Evolutionary conservation across 1,284 basidiomycete genomes (phyloP), one percentile per base, ranked within the genome.

Genomic region (Apiotrichum brassicae): DNA sequence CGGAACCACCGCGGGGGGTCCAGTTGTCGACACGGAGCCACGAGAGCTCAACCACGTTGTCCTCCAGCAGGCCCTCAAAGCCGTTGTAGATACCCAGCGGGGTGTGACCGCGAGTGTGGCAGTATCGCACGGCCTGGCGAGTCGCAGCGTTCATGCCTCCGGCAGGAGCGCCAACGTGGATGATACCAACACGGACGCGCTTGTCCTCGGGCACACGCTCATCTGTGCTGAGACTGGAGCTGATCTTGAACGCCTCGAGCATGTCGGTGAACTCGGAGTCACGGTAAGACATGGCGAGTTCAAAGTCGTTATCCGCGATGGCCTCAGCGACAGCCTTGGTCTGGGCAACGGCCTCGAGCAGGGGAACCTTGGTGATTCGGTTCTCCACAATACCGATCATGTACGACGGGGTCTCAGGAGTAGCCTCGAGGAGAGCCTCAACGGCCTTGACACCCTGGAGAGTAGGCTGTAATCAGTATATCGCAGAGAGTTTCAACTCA

Each of bases 91-190:
- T 83, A 0, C 84, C 89, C 25, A 97, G 77, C 14, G 93, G 86
- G 19, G 81, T 86, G 72, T 98, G 94, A 1, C 95, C 94, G 64
- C 90, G 86, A 53, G 84, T 83, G 56, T 94, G 76, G 69, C 92
- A 97, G 77, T 90, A 97, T 16, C 94, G 86, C 7, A 89, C 91
- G 1, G 90, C 91, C 28, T 93, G 85, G 39, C 94, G 85, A 0
- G 92, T 97, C 0, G 94, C 94, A 1, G 93, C 93, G 68, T 98
- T 97, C 90, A 98, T 97, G 12, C 95, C 94, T 49, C 94, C 93
- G 4, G 94, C 93, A 3, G 95, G 94, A 1, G 95, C 95, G 54
- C 94, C 94, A 64, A 94, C 84, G 65, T 97, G 91, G 75, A 97
- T 85, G 65, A 97, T 89, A 30, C 84, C 93, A 54, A 97, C 78